Base-by-base conservation (phyloP, 192 early-diverging fungal species). In the Gorgonomyces haynaldii region DNA sequence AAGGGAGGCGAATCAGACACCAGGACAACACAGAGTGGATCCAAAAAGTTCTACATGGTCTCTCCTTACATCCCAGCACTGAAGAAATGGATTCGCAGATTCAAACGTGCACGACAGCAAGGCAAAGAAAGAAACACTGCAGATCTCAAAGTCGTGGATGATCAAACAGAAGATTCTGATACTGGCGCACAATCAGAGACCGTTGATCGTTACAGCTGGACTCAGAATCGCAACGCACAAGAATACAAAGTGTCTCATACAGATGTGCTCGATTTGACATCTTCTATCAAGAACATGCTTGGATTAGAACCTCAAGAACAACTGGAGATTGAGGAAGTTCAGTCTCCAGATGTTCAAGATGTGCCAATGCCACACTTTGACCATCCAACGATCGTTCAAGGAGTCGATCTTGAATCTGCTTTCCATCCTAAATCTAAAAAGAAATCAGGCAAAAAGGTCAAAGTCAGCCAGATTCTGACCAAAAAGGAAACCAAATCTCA, bases 41-140 rank as follows among this genome's bases (percentile, higher is more conserved):
- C 2, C 22, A 19, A 21, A 46, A 70, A 65, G 37, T 71, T 60
- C 37, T 71, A 71, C 46, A 71, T 71, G 69, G 69, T 71, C 0
- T 58, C 62, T 6, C 61, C 69, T 6, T 71, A 65, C 32, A 53
- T 67, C 0, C 52, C 48, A 25, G 53, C 54, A 0, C 37, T 71
- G 6, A 46, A 58, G 27, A 64, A 64, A 25, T 71, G 69, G 69
- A 55, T 71, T 25, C 37, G 40, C 4, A 56, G 51, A 34, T 67
- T 53, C 53, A 60, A 61, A 17, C 24, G 37, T 28, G 48, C 61
- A 9, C 63, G 55, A 42, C 45, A 57, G n/a, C 41, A 58, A 36
- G 56, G 56, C 12, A 55, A 58, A 20, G 46, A 29, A 22, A 39
- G 60, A 24, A 51, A 58, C 8, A 27, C 13, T 10, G 46, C 46